Conservation (phyloP, 2,329 filamentous ascomycete species). For the Colletotrichum liriopes region DNA sequence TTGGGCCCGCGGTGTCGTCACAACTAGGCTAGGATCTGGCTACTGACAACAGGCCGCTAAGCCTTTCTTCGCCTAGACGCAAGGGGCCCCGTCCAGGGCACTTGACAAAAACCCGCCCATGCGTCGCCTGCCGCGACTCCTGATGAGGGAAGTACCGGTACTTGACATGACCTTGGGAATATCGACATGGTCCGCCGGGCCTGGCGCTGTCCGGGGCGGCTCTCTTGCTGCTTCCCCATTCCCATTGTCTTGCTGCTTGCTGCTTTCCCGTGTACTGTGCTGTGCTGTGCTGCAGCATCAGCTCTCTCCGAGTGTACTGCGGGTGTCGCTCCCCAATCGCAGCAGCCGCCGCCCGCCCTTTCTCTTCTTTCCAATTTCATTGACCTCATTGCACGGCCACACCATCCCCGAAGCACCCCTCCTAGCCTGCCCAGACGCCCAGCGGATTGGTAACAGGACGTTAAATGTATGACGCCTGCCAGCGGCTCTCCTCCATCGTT, state of each 20-base stretch:
- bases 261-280: neutral
- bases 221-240: conserved; percentile 28
- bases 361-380: conserved; percentile 32
- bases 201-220: conserved; percentile 37
- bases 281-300: neutral
- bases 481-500: conserved; percentile 29
- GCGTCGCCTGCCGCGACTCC: conserved; percentile 29
- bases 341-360: neutral
- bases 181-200: conserved; percentile 38
- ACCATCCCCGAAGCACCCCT: conserved; percentile 40
- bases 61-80: conserved; percentile 29
- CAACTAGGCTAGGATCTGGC: conserved; percentile 30
- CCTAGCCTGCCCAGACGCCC: conserved; percentile 35
- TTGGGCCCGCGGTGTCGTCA: conserved; percentile 35
- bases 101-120: conserved; percentile 24
- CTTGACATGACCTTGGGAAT: conserved; percentile 34
- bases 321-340: conserved; percentile 12
- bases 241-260: conserved; percentile 23
- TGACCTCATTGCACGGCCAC: conserved; percentile 43
- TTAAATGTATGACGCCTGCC: conserved; percentile 44
- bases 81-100: conserved; percentile 40
- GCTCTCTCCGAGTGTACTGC: neutral
- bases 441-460: conserved; percentile 41
- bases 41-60: conserved; percentile 41
- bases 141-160: conserved; percentile 31